Conservation (phyloP, 352 stramenopile genomes). For the Pythium apleroticum region DNA sequence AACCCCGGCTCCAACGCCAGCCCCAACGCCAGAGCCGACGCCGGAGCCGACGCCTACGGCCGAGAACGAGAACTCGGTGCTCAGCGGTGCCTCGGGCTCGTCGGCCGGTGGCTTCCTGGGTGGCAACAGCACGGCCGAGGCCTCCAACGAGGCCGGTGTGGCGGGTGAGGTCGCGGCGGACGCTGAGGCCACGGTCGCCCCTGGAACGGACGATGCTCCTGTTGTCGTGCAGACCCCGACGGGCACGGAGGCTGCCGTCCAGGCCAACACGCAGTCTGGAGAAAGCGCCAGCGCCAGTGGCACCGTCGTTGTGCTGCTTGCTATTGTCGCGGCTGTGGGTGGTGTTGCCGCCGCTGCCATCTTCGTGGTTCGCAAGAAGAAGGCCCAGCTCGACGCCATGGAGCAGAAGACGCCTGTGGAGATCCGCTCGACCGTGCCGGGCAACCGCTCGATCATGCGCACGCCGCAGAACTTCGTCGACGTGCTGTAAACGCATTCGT, state of each 20-base stretch:
- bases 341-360: constrained; percentile 37
- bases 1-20: background rate
- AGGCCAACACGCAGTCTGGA: constrained; percentile 6
- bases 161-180: background rate
- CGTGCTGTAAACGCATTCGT: constrained; percentile 14
- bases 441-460: constrained; percentile 7
- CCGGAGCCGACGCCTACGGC: background rate
- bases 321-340: constrained; percentile 24
- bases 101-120: background rate
- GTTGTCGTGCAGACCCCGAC: background rate
- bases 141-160: background rate
- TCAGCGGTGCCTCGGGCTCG: background rate
- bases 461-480: constrained; percentile 16
- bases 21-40: background rate
- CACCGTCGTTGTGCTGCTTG: constrained; percentile 4
- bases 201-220: background rate
- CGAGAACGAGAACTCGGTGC: background rate
- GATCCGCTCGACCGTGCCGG: constrained; percentile 15
- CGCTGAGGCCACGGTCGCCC: background rate
- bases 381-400: constrained; percentile 53
- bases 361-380: constrained; percentile 52
- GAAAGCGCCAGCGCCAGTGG: background rate
- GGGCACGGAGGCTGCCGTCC: background rate
- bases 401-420: constrained; percentile 52
- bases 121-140: background rate